Evolutionary conservation across 805 yeast species (phyloP), one percentile per base, ranked within the genome.

Genomic region (Lachancea quebecensis): DNA sequence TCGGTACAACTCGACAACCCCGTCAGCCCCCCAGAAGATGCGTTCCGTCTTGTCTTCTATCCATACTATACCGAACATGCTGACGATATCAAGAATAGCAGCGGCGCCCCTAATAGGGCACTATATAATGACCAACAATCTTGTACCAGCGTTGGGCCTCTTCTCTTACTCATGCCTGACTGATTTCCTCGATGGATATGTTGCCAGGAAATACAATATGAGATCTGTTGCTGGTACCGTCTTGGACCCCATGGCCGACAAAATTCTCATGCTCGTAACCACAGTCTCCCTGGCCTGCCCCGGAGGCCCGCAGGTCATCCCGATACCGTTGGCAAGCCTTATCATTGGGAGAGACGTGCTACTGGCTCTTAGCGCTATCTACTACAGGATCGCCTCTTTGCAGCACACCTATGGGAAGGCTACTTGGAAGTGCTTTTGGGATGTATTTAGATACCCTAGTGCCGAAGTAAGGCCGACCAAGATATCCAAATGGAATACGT

Each of bases 201-300:
- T 95, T 50, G 99, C 99, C 4, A 72, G 99, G 45, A 75, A 67
- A 48, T 91, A 65, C 69, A 80, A 87, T 45, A 70, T 84, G 74
- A 76, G 79, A 56, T 81, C 96, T 1, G 82, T 85, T 1, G 76
- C 89, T 6, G 99, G 99, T 0, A 82, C 96, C 0, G 81, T 93
- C 12, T 70, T 95, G 30, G 99, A 93, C 58, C 99, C 99, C 0
- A 73, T 88, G 68, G 99, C 99, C 0, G 99, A 93, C 61, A 93
- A 93, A 61, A 70, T 85, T 12, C 71, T 93, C 39, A 89, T 93
- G 96, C 75, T 91, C 16, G 78, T 85, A 0, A 79, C 95, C 42
- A 90, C 98, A 0, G 72, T 81, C 0, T 79, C 95, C 42, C 66
- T 93, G 46, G 80, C 91, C 0, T 74, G 56, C 16, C 58, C 66